Conservation (phyloP, 805 yeast genomes). For the Cyberlindnera xishuangbannaensis region DNA sequence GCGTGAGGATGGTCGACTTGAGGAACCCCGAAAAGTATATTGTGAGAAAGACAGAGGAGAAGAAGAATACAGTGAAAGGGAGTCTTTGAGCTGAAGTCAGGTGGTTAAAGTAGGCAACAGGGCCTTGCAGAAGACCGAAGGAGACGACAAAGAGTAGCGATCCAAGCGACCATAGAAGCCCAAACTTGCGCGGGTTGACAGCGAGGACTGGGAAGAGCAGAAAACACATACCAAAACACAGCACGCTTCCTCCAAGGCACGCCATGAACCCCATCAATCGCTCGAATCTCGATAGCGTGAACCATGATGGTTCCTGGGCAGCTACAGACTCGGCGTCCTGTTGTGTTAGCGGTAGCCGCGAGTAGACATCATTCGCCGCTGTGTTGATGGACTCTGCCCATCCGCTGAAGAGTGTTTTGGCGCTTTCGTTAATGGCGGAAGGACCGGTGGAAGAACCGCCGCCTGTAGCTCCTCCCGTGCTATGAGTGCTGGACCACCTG, state of each 20-base stretch:
- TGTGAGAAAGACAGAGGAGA: constrained; percentile 74
- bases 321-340: constrained; percentile 37
- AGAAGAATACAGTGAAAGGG: constrained; percentile 74
- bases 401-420: constrained; percentile 31
- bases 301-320: constrained; percentile 71
- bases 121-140: constrained; percentile 91
- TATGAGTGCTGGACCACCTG: constrained; percentile 31
- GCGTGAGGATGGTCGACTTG: constrained; percentile 69
- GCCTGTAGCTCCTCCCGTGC: constrained; percentile 10
- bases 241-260: constrained; percentile 69
- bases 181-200: constrained; percentile 86
- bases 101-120: constrained; percentile 71
- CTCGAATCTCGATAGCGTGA: constrained; percentile 69
- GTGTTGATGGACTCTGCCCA: constrained; percentile 34
- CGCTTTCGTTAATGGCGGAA: constrained; percentile 27
- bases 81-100: constrained; percentile 69
- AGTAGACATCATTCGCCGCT: constrained; percentile 52
- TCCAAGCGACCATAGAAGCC: constrained; percentile 86
- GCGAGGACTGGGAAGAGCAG: constrained; percentile 86
- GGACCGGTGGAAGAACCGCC: constrained; percentile 5
- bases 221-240: constrained; percentile 78
- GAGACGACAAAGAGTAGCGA: constrained; percentile 80
- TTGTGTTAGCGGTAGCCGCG: constrained; percentile 58
- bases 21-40: constrained; percentile 65
- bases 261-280: constrained; percentile 70